Percentiles rank a stretch among this genome's conserved stretches.
Conservation (phyloP, 2,329 filamentous ascomycete species). For the Colletotrichum sp. region DNA sequence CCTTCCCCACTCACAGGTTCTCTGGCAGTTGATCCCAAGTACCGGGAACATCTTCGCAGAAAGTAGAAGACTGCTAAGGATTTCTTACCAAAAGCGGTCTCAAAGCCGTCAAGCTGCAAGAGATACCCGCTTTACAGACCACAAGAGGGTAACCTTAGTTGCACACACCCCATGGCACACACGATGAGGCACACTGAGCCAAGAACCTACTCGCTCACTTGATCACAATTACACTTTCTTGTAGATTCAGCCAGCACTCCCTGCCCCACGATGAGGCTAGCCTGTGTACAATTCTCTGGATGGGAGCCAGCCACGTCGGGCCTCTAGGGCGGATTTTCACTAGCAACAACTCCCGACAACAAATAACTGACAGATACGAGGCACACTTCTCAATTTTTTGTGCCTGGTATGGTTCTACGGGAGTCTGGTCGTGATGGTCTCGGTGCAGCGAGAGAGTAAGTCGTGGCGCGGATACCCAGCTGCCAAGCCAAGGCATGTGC, state of each 20-base stretch:
- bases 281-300: background rate
- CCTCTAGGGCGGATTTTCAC: background rate
- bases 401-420: background rate
- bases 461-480: background rate
- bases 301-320: background rate
- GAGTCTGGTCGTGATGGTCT: background rate
- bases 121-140: background rate
- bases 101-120: background rate
- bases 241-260: background rate
- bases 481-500: background rate
- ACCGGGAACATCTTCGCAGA: accelerated
- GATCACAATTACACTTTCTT: background rate
- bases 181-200: background rate
- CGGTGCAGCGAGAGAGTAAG: background rate
- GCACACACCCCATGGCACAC: background rate
- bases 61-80: background rate
- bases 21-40: background rate
- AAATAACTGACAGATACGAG: background rate
- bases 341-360: background rate
- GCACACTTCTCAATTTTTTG: background rate
- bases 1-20: background rate
- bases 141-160: background rate
- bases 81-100: background rate
- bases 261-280: background rate
- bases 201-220: background rate